A percentile compares a stretch with the other conserved stretches of the same genome.
phyloP scores from a whole-genome alignment of 305 asterid species.

The Andrographis paniculata region DNA sequence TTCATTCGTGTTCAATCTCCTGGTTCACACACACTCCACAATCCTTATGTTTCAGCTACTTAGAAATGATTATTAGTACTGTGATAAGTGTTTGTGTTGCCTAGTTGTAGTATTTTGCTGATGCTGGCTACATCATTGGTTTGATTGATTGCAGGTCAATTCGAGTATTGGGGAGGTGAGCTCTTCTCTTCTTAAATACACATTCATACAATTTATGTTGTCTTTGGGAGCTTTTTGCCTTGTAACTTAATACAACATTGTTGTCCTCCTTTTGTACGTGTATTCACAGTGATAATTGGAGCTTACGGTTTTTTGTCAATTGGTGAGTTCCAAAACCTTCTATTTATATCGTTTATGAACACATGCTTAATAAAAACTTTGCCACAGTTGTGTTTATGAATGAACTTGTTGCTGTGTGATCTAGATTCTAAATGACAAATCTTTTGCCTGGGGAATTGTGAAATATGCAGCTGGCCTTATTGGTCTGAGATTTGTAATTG shows the following conservation, averaged over 20 bases:
- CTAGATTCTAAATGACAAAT: neutral
- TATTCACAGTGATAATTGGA: slow-evolving; percentile 13
- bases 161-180: slow-evolving; percentile 28
- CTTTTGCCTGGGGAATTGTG: neutral
- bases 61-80: too few species aligned
- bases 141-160: slow-evolving; percentile 6
- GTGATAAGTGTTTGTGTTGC: too few species aligned
- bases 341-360: neutral
- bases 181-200: slow-evolving; percentile 1
- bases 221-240: slow-evolving; percentile 5
- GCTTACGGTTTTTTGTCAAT: slow-evolving; percentile 10
- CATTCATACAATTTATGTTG: neutral
- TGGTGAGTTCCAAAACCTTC: slow-evolving; percentile 17
- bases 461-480: slow-evolving; percentile 1
- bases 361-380: too few species aligned
- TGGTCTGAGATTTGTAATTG: neutral
- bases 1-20: too few species aligned
- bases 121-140: too few species aligned
- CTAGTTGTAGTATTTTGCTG: too few species aligned
- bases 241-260: neutral
- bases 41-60: too few species aligned
- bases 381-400: too few species aligned
- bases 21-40: too few species aligned
- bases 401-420: neutral
- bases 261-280: neutral